These are phyloP conservation scores for Aspergillus terreus DNA, from an alignment of 2,329 filamentous ascomycete genomes.

Conservation along the genomic window DNA sequence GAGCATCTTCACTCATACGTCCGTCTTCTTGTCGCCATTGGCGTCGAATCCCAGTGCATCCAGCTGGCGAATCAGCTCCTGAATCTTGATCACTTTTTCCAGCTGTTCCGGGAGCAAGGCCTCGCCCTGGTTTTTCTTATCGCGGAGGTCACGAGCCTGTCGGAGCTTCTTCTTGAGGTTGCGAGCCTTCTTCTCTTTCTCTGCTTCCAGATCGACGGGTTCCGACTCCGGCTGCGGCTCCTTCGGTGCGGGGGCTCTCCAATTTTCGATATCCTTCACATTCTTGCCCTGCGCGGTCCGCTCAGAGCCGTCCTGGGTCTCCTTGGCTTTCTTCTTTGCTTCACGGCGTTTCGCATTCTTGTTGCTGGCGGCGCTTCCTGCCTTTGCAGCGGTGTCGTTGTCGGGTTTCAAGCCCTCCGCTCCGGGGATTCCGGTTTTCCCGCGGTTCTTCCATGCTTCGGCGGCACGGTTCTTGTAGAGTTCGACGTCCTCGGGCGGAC, in stretches of 20 bases:
- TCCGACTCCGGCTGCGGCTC: constrained; percentile 19
- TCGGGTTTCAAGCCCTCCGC: constrained; percentile 58
- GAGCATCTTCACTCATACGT: background rate
- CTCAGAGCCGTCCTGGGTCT: constrained; percentile 53
- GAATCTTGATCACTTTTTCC: constrained; percentile 96
- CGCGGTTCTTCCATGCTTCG: constrained; percentile 75
- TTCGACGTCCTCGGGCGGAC: constrained; percentile 91
- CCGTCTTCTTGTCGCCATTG: constrained; percentile 60
- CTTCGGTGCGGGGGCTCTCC: constrained; percentile 25
- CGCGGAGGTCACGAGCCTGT: constrained; percentile 84
- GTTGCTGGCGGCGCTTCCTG: constrained; percentile 56
- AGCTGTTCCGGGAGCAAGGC: constrained; percentile 87
- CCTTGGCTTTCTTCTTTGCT: constrained; percentile 59
- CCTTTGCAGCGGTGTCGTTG: constrained; percentile 36
- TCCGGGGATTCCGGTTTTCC: constrained; percentile 69
- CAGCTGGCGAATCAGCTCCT: constrained; percentile 84
- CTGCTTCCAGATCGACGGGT: constrained; percentile 63
- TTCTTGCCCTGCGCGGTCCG: constrained; percentile 17
- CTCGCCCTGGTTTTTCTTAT: constrained; percentile 85
- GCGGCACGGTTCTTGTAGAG: constrained; percentile 92
- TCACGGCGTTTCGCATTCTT: constrained; percentile 85
- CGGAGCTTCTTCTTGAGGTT: constrained; percentile 92
- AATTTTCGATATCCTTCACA: constrained; percentile 28
- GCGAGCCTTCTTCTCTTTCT: constrained; percentile 88
- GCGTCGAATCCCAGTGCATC: constrained; percentile 79